Conservation (phyloP, 805 yeast genomes). For the Myxozyma mucilagina region DNA sequence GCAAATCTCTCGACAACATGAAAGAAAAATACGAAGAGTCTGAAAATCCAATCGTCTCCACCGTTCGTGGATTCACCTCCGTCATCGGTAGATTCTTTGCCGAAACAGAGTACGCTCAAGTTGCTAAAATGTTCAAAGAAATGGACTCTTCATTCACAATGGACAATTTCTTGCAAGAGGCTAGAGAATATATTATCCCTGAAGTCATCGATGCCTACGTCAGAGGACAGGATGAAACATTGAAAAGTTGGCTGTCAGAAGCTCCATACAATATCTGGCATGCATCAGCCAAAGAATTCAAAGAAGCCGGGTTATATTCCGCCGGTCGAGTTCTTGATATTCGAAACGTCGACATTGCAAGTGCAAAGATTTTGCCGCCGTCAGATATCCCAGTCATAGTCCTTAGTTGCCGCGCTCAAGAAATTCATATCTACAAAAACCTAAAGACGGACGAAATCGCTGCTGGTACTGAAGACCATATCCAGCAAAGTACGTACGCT, state of each 20-base stretch:
- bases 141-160: constrained; percentile 87
- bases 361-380: constrained; percentile 85
- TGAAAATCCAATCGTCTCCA: constrained; percentile 84
- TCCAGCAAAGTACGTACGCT: constrained; percentile 90
- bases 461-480: constrained; percentile 94
- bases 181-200: constrained; percentile 90
- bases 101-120: constrained; percentile 95
- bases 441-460: constrained; percentile 90
- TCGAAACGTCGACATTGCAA: constrained; percentile 89
- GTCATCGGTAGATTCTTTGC: constrained; percentile 86
- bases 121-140: constrained; percentile 76
- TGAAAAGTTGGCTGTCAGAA: constrained; percentile 91
- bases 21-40: constrained; percentile 77
- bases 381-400: constrained; percentile 90
- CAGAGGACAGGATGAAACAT: constrained; percentile 78
- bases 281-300: constrained; percentile 87
- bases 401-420: constrained; percentile 95
- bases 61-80: constrained; percentile 75
- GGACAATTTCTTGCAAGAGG: constrained; percentile 74
- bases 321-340: constrained; percentile 92
- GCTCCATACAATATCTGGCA: constrained; percentile 95
- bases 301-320: constrained; percentile 86
- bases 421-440: constrained; percentile 83
- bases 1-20: constrained; percentile 60
- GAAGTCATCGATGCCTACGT: constrained; percentile 94